Conservation (phyloP, 192 early-diverging fungal species). For the Rhizoclosmatium sp. region DNA sequence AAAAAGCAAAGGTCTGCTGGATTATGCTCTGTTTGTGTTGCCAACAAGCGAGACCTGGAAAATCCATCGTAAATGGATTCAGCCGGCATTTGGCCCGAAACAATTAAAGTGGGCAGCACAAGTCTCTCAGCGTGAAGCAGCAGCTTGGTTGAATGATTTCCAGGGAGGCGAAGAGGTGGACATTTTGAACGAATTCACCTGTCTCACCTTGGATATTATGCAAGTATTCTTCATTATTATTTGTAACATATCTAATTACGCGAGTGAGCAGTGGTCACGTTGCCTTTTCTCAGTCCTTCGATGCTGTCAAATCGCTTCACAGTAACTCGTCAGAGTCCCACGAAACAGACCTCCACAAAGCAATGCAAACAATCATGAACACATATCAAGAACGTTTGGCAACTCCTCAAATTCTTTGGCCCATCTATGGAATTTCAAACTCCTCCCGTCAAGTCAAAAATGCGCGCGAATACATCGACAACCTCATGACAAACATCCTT, state of each 20-base stretch:
- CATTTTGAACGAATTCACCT: background rate
- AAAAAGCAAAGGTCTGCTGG: slow-evolving; percentile 8
- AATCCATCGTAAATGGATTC: slow-evolving; percentile 57
- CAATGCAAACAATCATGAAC: no score
- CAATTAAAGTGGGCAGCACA: slow-evolving; percentile 43
- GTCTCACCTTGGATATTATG: background rate
- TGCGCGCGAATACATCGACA: slow-evolving; percentile 6
- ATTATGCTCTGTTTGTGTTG: slow-evolving; percentile 47
- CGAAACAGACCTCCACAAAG: background rate
- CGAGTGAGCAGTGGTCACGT: background rate
- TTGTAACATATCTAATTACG: background rate
- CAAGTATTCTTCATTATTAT: background rate
- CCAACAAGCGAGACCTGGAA: slow-evolving; percentile 54
- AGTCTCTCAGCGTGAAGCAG: background rate
- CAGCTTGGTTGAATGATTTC: background rate
- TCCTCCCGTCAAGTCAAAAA: background rate
- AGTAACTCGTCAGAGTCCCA: background rate
- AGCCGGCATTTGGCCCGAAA: slow-evolving; percentile 58
- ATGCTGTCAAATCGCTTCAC: background rate
- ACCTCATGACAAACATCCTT: slow-evolving; percentile 3
- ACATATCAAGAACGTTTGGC: background rate
- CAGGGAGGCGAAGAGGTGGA: background rate
- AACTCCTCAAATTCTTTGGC: background rate
- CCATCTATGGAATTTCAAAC: background rate
- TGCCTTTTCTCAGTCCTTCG: background rate